These are phyloP conservation scores for Aurinia saxatilis DNA, from an alignment of 345 rosid species.

Conservation along the genomic window DNA sequence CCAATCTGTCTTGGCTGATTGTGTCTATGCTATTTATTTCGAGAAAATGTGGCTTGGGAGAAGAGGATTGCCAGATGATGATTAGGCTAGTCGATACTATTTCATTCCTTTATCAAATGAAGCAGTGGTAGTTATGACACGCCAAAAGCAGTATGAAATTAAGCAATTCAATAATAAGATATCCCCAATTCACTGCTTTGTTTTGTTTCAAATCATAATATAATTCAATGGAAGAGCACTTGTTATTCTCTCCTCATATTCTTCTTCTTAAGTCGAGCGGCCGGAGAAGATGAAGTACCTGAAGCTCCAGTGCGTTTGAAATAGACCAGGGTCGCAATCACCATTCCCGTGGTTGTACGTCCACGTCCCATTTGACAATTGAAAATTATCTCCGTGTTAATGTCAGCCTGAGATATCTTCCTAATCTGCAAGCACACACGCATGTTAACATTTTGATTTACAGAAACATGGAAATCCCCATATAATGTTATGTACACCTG, in stretches of 20 bases:
- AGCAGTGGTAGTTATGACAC: background rate
- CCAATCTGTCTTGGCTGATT: too few relatives aligned
- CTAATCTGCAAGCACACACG: slow-evolving; percentile 49
- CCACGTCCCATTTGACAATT: slow-evolving; percentile 99
- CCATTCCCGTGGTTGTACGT: slow-evolving; percentile 98
- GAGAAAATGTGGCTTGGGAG: slow-evolving; percentile 1
- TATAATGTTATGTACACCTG: background rate
- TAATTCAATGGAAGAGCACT: background rate
- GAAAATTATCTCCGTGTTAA: slow-evolving; percentile 67
- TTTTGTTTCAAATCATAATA: background rate
- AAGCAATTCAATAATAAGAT: background rate
- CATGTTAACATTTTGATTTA: background rate
- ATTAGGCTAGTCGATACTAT: background rate
- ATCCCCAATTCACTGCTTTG: background rate
- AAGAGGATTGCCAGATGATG: background rate
- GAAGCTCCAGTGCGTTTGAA: slow-evolving; percentile 85
- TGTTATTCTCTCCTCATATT: background rate
- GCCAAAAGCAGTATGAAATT: background rate
- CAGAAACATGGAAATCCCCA: background rate
- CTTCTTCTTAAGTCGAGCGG: background rate
- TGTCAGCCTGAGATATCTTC: slow-evolving; percentile 72
- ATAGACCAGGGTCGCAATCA: slow-evolving; percentile 86
- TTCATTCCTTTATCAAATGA: slow-evolving; percentile 7
- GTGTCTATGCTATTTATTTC: background rate
- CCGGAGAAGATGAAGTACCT: slow-evolving; percentile 44